Evolutionary conservation across 805 yeast genomes (phyloP).

Genomic region (Yamadazyma sp.): DNA sequence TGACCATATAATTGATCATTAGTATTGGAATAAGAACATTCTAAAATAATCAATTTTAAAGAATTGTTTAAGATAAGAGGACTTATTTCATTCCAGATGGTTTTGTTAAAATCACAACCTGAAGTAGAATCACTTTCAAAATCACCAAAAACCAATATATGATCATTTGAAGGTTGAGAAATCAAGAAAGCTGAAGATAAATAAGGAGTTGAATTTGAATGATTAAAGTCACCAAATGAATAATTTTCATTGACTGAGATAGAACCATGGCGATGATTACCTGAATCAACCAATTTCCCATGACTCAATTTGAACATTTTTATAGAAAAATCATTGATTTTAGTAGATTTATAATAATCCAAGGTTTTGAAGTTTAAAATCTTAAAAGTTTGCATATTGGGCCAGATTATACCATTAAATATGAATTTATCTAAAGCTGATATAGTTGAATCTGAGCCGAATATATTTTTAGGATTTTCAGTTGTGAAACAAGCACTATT

Average conservation of each 20-base stretch:
- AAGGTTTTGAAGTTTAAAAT: slow-evolving; percentile 20
- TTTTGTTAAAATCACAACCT: slow-evolving; percentile 27
- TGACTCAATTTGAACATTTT: slow-evolving; percentile 33
- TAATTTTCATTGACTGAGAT: slow-evolving; percentile 20
- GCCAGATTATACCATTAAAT: slow-evolving; percentile 82
- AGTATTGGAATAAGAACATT: slow-evolving; percentile 59
- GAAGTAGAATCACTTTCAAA: slow-evolving; percentile 66
- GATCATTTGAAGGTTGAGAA: slow-evolving; percentile 21
- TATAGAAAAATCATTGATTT: slow-evolving; percentile 20
- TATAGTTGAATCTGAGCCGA: slow-evolving; percentile 54
- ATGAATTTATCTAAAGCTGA: slow-evolving; percentile 50
- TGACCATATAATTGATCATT: slow-evolving; percentile 69
- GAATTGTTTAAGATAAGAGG: slow-evolving; percentile 34
- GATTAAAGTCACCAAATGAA: slow-evolving; percentile 2
- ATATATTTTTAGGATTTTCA: slow-evolving; percentile 39
- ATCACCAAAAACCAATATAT: slow-evolving; percentile 75
- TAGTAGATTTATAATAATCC: slow-evolving; percentile 12
- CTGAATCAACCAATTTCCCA: slow-evolving; percentile 18
- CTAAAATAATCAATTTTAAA: slow-evolving; percentile 62
- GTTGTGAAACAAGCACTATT: slow-evolving; percentile 58
- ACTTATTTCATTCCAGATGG: slow-evolving; percentile 59
- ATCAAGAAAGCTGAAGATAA: slow-evolving; percentile 61
- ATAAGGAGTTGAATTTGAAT: slow-evolving; percentile 18
- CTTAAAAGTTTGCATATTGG: slow-evolving; percentile 48
- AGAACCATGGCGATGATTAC: slow-evolving; percentile 11